Base-by-base conservation (phyloP, 2,329 filamentous ascomycete genomes). In the Lecanosticta acicola region DNA sequence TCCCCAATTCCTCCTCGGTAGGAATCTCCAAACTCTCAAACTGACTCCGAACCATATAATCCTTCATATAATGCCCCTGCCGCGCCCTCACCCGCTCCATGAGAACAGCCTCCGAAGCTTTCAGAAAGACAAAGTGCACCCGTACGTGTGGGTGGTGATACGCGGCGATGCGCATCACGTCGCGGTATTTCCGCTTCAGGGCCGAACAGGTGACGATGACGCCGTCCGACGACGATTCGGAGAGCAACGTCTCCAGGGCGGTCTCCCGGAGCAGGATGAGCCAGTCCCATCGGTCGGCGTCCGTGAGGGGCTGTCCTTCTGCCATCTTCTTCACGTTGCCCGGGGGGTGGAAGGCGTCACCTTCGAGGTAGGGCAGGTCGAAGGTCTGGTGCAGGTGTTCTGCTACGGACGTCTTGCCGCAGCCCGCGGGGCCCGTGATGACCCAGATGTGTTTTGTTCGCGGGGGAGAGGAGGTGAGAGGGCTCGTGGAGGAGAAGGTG, bases 231-330 rank as follows among this genome's bases (percentile, higher is more conserved):
- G 24, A 11, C 10, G 50, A 34, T 2, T 60, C 37, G 19, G 32
- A 13, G n/a, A 49, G 32, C 53, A 7, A 55, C 44, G 66, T 56
- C 14, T 49, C 53, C 49, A 74, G 58, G 3, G 71, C 66, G 55
- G 71, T 60, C 54, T 74, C 69, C 54, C 73, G 70, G 8, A 75
- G 66, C 4, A 66, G 56, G 44, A 73, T 72, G 14, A 98, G 81
- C 93, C 93, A 98, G 72, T 96, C 91, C 93, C 93, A 97, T 54
- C 93, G 85, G 70, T 98, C 93, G 49, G 83, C 84, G 64, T 98
- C 93, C 45, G 86, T 94, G 29, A 98, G 76, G 2, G 93, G 89
- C 46, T 81, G 83, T 56, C 87, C 87, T 57, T 76, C 77, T 62
- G 79, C 76, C 93, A 98, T 98, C 70, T 97, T 98, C 44, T 90